Evolutionary conservation across 371 early-diverging fungal genomes (phyloP), one percentile per base, ranked within the genome.

Genomic region (Lichtheimia ornata): DNA sequence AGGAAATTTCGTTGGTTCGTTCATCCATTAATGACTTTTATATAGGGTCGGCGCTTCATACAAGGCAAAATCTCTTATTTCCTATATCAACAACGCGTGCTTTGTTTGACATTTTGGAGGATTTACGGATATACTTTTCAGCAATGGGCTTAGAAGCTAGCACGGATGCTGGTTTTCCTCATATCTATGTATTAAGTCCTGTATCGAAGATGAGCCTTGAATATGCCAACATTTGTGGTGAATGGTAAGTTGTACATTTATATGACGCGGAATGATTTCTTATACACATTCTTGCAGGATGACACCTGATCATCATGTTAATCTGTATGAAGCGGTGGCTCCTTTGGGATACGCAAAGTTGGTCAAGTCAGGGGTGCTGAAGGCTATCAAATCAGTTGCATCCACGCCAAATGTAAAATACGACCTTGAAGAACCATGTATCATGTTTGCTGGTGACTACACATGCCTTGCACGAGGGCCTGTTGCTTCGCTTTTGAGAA

Each of bases 201-300:
- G 80, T 92, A 9, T 93, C 93, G 1, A 86, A 91, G 35, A 81
- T 80, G 27, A 88, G 93, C 11, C 71, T 94, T 12, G 86, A 92
- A 65, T 90, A 90, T 63, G 90, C 94, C 12, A 92, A 90, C 66
- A 94, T 94, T 62, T 83, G 90, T 62, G 92, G 91, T 30, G 94
- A 94, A 84, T 94, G 95, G 94, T 86, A 78, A 53, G 56, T 56
- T 42, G 43, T 47, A 20, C 70, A 50, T 63, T 69, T 53, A 76
- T 71, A 45, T 67, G 75, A 60, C 62, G 72, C 28, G 75, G 69
- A 40, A 69, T 74, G 52, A 52, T 45, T 3, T 69, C 70, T 56
- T 30, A 20, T 13, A 14, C 24, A n/a, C 0, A 47, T n/a, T 18
- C n/a, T 4, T 27, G n/a, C 63, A 86, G 88, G 88, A 90, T 90